Conservation (phyloP, 2,329 filamentous ascomycete genomes). For the Alternaria rosae region DNA sequence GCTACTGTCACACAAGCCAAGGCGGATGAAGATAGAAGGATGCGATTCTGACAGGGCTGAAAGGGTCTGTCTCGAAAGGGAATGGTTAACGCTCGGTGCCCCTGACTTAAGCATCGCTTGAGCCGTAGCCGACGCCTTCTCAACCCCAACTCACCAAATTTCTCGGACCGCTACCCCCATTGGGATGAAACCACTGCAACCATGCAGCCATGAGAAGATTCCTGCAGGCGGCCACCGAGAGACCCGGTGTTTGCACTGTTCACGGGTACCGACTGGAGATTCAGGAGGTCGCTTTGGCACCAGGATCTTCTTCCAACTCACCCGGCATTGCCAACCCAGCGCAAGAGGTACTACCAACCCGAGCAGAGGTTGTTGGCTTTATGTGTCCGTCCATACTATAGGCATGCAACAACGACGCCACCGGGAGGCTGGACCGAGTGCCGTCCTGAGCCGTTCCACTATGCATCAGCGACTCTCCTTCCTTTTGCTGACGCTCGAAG, state of each 20-base stretch:
- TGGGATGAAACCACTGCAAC: constrained; percentile 15
- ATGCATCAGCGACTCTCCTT: background rate
- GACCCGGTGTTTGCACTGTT: background rate
- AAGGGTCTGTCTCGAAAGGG: background rate
- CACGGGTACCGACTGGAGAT: background rate
- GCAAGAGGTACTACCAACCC: background rate
- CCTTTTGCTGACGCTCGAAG: constrained; percentile 1
- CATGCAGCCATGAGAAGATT: constrained; percentile 10
- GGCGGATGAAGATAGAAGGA: background rate
- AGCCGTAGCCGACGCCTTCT: constrained; percentile 13
- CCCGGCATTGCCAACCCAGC: background rate
- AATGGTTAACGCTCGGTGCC: constrained; percentile 13
- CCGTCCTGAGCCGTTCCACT: constrained; percentile 17
- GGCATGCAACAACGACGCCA: background rate
- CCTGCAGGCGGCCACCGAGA: constrained; percentile 15
- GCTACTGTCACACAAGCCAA: background rate
- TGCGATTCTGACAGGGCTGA: constrained; percentile 2
- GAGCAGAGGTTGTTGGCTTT: background rate
- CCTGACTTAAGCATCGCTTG: constrained; percentile 15
- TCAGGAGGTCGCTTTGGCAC: constrained; percentile 1
- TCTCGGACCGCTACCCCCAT: constrained; percentile 15
- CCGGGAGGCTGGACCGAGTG: constrained; percentile 27
- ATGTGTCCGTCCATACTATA: background rate
- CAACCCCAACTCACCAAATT: constrained; percentile 11
- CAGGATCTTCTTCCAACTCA: background rate